Evolutionary conservation across 768 basidiomycete species (phyloP), one percentile per base, ranked within the genome.

Genomic region (Coprinellus aureogranulatus): DNA sequence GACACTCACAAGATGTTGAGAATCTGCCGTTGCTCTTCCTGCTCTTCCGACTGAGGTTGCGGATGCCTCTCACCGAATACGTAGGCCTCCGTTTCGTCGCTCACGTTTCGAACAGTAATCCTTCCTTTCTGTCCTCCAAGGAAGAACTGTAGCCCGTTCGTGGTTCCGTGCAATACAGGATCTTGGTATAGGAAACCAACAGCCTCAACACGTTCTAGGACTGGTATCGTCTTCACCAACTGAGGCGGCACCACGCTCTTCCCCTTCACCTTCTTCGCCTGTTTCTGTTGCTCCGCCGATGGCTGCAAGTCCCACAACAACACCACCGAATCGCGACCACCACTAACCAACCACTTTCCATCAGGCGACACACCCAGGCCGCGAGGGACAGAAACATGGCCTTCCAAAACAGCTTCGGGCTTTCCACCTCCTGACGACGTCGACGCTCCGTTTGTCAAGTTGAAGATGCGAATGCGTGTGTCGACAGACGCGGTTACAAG

Each of bases 401-500:
- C 97, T 64, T 98, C 95, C 18, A 99, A 77, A n/a, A 95, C 80
- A 11, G 86, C 86, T 57, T 88, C 75, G 44, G 92, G 84, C 70
- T 88, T 85, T 55, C 83, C 77, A 18, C 77, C 74, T 37, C 81
- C 79, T 51, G 80, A 77, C 18, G 81, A 77, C 18, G 82, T 81
- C 28, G 86, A 81, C 18, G 81, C 75, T n/a, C 76, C 78, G 41
- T 86, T 83, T 25, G 83, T 82, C 51, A 98, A 77, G 70, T 98
- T 90, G 72, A 95, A 98, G 47, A 98, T 81, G n/a, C 97, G 84
- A 57, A 98, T 88, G 49, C 87, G 85, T 31, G 91, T 92, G 71
- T 98, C 97, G 45, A 92, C 90, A 27, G 92, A 95, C 4, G 90
- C 96, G 0, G 95, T 95, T 55, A 95, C 80, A 40, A 98, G 82